Evolutionary conservation across 2,329 filamentous ascomycete genomes (phyloP), one percentile per base, ranked within the genome.

Genomic region (Paecilomyces sp.): DNA sequence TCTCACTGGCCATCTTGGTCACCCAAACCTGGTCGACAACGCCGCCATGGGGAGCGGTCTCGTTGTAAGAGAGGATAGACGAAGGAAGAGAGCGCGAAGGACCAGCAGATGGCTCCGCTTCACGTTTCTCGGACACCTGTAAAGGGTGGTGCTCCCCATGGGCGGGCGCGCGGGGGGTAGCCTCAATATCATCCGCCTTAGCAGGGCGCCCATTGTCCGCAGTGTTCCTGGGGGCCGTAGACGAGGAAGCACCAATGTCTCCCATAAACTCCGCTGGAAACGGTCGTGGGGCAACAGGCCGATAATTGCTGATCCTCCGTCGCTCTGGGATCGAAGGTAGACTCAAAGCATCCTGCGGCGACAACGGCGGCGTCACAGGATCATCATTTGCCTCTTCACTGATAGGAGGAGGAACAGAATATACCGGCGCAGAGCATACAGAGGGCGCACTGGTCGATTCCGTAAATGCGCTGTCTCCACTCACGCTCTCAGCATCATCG

Each of bases 1-100:
- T 93, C 74, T 97, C 94, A 64, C 88, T 88, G 4, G 93, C 92
- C 85, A 99, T 94, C 79, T 96, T 75, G 67, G 77, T 75, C 57
- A 80, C 76, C 67, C 77, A 72, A 3, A 73, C 74, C 62, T 79
- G 76, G 61, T 82, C 79, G n/a, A 81, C 70, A 25, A 80, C 73
- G 15, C 69, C 70, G 33, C 72, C 68, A 25, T 64, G 64, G 8
- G 62, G 54, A 4, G 65, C 67, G 3, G 72, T 66, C n/a, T 74
- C 68, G 33, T 67, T 67, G 56, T 75, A 77, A 18, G 74, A 71
- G 47, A 76, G 69, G 50, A 71, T 64, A 30, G 67, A 68, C 2
- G 74, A 67, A 24, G 75, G 69, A 12, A 75, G 63, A 30, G 69
- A 62, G 4, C 69, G 68, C 41, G 65, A 56, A 7, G 65, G 41